These are phyloP conservation scores for Beauveria sp. DNA, from an alignment of 2,329 filamentous ascomycete genomes.

Conservation along the genomic window DNA sequence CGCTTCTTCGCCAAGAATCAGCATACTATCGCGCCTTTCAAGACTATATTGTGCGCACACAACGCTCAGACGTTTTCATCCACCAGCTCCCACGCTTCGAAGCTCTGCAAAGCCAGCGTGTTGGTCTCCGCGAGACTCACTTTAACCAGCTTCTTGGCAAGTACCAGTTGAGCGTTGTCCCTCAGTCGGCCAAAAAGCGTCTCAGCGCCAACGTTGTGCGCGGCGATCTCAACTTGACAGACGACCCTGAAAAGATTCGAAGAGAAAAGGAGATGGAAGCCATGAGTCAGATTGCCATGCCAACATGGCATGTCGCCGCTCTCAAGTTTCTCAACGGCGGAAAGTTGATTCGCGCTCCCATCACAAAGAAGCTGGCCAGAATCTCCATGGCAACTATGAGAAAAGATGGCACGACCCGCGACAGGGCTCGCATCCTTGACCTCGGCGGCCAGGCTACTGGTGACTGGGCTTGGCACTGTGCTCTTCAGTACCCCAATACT, in stretches of 20 bases:
- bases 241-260: slow-evolving; percentile 55
- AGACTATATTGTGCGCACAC: slow-evolving; percentile 59
- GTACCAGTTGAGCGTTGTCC: slow-evolving; percentile 66
- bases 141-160: slow-evolving; percentile 77
- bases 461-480: slow-evolving; percentile 95
- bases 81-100: slow-evolving; percentile 82
- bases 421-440: slow-evolving; percentile 67
- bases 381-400: slow-evolving; percentile 41
- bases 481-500: slow-evolving; percentile 74
- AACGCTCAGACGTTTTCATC: slow-evolving; percentile 68
- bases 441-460: slow-evolving; percentile 77
- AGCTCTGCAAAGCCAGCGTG: slow-evolving; percentile 74
- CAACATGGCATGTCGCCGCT: slow-evolving; percentile 55
- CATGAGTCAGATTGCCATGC: slow-evolving; percentile 58
- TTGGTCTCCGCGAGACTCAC: slow-evolving; percentile 65
- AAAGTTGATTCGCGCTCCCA: slow-evolving; percentile 55
- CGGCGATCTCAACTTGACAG: slow-evolving; percentile 56
- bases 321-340: slow-evolving; percentile 56
- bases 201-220: slow-evolving; percentile 66
- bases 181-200: slow-evolving; percentile 62
- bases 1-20: slow-evolving; percentile 54
- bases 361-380: slow-evolving; percentile 53
- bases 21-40: slow-evolving; percentile 88
- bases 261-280: slow-evolving; percentile 76
- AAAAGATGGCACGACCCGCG: slow-evolving; percentile 35